Percentiles rank a stretch among this genome's conserved stretches.
phyloP scores from a whole-genome alignment of 345 rosid genomes.

The Cardiospermum halicacabum region DNA sequence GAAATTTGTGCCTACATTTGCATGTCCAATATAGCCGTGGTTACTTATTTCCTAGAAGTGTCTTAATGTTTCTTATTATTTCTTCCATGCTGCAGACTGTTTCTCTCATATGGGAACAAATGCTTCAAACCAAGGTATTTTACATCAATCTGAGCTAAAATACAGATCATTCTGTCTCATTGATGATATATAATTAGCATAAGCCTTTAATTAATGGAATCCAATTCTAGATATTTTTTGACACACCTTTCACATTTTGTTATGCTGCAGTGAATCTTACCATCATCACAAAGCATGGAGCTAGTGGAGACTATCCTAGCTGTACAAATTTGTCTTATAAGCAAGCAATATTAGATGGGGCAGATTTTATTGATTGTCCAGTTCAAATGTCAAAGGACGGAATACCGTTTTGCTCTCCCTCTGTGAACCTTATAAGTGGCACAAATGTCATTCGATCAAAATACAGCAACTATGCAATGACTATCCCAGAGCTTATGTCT shows the following conservation, averaged over 20 bases:
- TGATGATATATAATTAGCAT: background rate
- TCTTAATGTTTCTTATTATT: conserved; percentile 23
- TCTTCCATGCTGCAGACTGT: conserved; percentile 51
- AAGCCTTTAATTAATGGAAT: conserved; percentile 2
- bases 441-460: conserved; percentile 37
- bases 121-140: conserved; percentile 57
- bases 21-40: conserved; percentile 2
- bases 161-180: background rate
- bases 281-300: conserved; percentile 74
- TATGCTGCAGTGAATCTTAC: conserved; percentile 37
- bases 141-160: background rate
- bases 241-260: conserved; percentile 10
- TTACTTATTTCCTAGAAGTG: background rate
- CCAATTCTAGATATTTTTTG: background rate
- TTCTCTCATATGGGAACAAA: conserved; percentile 59
- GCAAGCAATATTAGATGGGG: conserved; percentile 67
- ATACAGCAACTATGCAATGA: conserved; percentile 31
- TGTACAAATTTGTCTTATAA: conserved; percentile 77
- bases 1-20: background rate
- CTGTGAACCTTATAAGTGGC: conserved; percentile 54
- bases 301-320: conserved; percentile 91
- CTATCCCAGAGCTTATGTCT: conserved; percentile 36
- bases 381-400: conserved; percentile 81
- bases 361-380: conserved; percentile 74
- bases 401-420: conserved; percentile 56